Base-by-base conservation (phyloP, 345 rosid species). In the Sonneratia alba region DNA sequence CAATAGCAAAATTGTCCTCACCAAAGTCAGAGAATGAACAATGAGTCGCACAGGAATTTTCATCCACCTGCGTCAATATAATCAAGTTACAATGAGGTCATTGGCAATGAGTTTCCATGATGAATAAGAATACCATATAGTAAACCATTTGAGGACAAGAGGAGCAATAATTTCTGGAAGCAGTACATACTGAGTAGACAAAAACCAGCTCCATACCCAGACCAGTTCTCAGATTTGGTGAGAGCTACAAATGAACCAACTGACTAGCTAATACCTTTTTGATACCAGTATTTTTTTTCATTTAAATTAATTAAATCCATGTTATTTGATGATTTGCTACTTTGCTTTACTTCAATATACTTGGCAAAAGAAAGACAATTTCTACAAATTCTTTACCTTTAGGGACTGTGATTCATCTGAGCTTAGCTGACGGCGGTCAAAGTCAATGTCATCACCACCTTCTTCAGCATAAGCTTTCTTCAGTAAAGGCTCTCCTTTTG, bases 381-480 rank as follows among this genome's bases (percentile, higher is more conserved):
- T 69, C 1, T 9, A 74, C 67, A 56, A 71, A 21, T 43, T 74
- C 72, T 81, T 84, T 77, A 88, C 93, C 85, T 84, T 85, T 16
- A 62, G 78, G 43, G 80, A 70, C 75, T 47, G 74, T 43, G 85
- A 75, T 81, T 94, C 98, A 81, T 91, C 95, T 9, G 97, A 88
- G 76, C 91, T 83, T 66, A 94, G 93, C 83, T 91, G 96, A 63
- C 97, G 83, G 13, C 98, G 96, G 73, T 90, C 96, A 83, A 76
- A 90, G 85, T 94, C 98, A 74, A 94, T 94, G 79, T 94, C 97
- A 82, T 91, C 98, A 24, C 98, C 98, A 6, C 98, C 98, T 69
- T 94, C 97, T 83, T 94, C 96, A 42, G 85, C 91, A 77, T 91
- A 82, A 9, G 85, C 95, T 81, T 90, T 91, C 74, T 90, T 94